These are phyloP conservation scores for Dactylis glomerata DNA, from an alignment of 176 grass and related monocot species.

Conservation along the genomic window DNA sequence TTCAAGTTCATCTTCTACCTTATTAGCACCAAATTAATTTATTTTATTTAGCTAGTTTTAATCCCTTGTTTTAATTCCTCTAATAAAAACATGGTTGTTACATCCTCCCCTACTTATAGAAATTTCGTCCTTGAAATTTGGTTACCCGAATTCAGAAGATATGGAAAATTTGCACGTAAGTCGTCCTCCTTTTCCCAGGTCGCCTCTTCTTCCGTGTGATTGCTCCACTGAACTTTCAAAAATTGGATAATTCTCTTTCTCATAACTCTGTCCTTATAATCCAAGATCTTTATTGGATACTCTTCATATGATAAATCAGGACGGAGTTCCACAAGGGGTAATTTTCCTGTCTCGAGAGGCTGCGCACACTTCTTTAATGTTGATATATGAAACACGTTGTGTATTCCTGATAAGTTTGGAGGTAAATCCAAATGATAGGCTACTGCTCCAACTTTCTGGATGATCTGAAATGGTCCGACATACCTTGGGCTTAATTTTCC, in stretches of 20 bases:
- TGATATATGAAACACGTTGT: neutral
- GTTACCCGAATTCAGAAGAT: too few relatives aligned
- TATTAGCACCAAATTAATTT: too few relatives aligned
- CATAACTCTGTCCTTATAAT: neutral
- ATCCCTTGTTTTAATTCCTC: too few relatives aligned
- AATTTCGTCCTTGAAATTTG: too few relatives aligned
- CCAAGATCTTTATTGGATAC: neutral
- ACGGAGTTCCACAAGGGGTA: neutral
- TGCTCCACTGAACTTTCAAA: too few relatives aligned
- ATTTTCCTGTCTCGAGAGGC: neutral
- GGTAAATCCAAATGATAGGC: neutral
- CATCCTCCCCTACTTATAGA: too few relatives aligned
- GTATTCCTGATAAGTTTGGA: neutral
- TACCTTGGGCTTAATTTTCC: neutral
- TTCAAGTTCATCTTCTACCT: too few relatives aligned
- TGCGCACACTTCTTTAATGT: neutral
- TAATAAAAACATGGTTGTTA: too few relatives aligned
- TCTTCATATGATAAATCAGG: neutral
- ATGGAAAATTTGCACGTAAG: too few relatives aligned
- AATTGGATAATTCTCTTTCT: neutral
- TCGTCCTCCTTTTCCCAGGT: neutral
- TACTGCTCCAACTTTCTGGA: neutral
- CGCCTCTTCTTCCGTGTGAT: neutral
- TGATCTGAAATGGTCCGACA: too few relatives aligned
- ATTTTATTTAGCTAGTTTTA: too few relatives aligned